These are phyloP conservation scores for Populus pruinosa DNA, from an alignment of 345 rosid genomes.

Conservation along the genomic window DNA sequence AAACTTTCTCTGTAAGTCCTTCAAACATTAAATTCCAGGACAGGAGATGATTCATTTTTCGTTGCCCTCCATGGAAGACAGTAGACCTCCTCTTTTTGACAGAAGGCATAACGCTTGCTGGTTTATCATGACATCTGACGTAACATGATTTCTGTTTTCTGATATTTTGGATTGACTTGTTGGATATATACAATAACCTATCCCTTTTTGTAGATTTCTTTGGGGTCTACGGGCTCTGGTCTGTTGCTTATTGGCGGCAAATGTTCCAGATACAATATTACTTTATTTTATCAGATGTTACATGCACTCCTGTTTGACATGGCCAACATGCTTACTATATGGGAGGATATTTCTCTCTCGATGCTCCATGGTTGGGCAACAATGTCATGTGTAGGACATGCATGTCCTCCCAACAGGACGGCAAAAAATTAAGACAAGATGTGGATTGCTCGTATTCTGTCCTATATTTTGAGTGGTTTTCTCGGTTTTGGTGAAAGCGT, in stretches of 20 bases:
- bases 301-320: background rate
- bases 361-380: conserved; percentile 3
- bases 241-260: background rate
- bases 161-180: background rate
- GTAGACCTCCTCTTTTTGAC: background rate
- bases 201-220: too few species aligned
- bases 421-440: conserved; percentile 4
- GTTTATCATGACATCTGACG: background rate
- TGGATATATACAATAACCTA: background rate
- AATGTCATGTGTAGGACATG: background rate
- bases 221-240: background rate
- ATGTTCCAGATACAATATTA: too few species aligned
- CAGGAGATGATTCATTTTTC: background rate
- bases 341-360: background rate
- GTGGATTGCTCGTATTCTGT: background rate
- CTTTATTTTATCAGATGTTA: background rate
- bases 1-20: background rate
- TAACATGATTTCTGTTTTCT: conserved; percentile 7
- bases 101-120: background rate
- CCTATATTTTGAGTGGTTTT: background rate
- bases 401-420: background rate
- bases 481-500: background rate
- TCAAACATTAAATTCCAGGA: background rate
- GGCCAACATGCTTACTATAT: background rate
- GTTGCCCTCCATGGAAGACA: background rate